phyloP scores from a whole-genome alignment of 2,329 filamentous ascomycete genomes.

The Cladosporium sp. region DNA sequence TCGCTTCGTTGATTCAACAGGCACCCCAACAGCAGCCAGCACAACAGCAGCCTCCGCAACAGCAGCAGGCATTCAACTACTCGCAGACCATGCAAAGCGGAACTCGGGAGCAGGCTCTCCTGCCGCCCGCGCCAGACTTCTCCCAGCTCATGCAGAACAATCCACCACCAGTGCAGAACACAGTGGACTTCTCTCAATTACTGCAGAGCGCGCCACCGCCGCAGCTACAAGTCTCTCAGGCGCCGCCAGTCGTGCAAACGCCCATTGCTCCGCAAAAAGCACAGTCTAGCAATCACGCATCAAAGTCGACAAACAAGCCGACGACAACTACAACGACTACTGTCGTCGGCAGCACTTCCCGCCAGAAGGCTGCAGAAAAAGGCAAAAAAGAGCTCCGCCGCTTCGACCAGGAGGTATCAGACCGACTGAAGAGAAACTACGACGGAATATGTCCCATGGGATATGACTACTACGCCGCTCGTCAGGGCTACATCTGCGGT shows the following conservation, averaged over 20 bases:
- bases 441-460: slow-evolving; percentile 13
- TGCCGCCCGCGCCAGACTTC: background rate
- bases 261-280: background rate
- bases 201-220: background rate
- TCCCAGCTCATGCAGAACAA: background rate
- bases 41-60: background rate
- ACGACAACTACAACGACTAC: background rate
- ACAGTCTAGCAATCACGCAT: background rate
- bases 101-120: background rate
- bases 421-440: background rate
- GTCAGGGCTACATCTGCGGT: slow-evolving; percentile 20
- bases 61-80: background rate
- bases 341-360: background rate
- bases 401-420: background rate
- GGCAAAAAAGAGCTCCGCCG: slow-evolving; percentile 1
- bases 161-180: background rate
- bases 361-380: background rate
- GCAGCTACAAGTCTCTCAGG: background rate
- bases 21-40: background rate
- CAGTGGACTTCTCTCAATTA: background rate
- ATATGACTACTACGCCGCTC: slow-evolving; percentile 1
- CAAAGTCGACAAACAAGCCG: background rate
- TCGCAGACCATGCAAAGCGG: background rate
- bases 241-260: background rate
- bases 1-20: background rate